Base-by-base conservation (phyloP, 345 rosid genomes). In the Anacardium occidentale region DNA sequence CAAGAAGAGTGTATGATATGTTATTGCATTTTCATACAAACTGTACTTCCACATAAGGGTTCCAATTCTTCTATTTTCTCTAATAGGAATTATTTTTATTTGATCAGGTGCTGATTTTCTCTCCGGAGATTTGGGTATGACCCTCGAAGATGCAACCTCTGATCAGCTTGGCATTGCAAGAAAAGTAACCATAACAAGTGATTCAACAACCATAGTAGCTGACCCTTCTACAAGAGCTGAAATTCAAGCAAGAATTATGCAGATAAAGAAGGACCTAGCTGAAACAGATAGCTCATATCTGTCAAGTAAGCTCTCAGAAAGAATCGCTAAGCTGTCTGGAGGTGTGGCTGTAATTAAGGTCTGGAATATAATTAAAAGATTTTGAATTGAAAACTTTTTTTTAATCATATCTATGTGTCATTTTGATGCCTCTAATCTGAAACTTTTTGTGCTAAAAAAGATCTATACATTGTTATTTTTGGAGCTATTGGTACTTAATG, bases 321-420 rank as follows among this genome's bases (percentile, higher is more conserved):
- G 98, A 80, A 88, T 91, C 59, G 98, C 97, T 74, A 91, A 89
- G 73, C 91, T 92, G 78, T 83, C 83, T 25, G 95, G 98, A 76
- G 95, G 97, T 32, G 93, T 94, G 73, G 97, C 97, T 77, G 77
- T 92, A 53, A 94, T 92, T 57, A 92, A 90, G 98, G 98, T 91
- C 68, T 62, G 86, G 65, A n/a, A 6, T 64, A 26, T 67, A 10
- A 21, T 65, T 65, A 37, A 37, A 37, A 37, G 1, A 37, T 5
- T n/a, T 37, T 37, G 42, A 37, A 37, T 37, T 37, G 42, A 6
- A 8, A 37, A 0, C 42, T 37, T 37, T 7, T 37, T 29, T 37
- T 7, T 37, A 0, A 37, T 37, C 42, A 37, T 5, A 37, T 37
- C 42, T 37, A 37, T 37, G 42, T 7, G 8, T 37, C 42, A 37